These are phyloP conservation scores for Aquilaria yunnanensis DNA, from an alignment of 345 rosid species.

Conservation along the genomic window DNA sequence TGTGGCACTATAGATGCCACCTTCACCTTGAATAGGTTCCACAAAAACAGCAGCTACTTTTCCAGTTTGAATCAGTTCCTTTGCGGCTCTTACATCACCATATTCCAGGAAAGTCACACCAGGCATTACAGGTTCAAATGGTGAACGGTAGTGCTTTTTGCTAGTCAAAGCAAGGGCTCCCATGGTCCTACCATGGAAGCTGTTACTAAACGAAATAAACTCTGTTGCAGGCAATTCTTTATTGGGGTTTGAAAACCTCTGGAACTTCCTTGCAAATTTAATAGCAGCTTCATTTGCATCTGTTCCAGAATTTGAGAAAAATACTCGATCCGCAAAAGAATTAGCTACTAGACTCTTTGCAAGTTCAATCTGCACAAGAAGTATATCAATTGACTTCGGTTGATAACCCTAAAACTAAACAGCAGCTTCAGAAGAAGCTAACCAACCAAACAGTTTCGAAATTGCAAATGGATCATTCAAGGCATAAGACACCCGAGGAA, in stretches of 20 bases:
- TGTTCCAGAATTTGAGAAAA: conserved; percentile 83
- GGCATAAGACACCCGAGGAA: not conserved
- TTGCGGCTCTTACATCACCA: conserved; percentile 63
- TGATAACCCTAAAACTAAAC: no score
- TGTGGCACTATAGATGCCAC: conserved; percentile 78
- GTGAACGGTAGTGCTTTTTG: conserved; percentile 76
- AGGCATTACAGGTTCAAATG: conserved; percentile 98
- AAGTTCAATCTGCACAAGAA: conserved; percentile 55
- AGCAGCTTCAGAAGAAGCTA: no score
- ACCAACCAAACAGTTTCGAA: no score
- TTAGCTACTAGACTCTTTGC: conserved; percentile 65
- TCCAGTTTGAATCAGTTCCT: conserved; percentile 39
- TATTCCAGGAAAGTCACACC: conserved; percentile 87
- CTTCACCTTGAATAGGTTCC: conserved; percentile 98
- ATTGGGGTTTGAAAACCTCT: conserved; percentile 53
- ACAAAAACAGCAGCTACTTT: conserved; percentile 86
- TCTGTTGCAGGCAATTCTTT: conserved; percentile 45
- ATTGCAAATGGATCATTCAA: not conserved
- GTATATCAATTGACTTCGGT: not conserved
- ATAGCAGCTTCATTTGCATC: conserved; percentile 99
- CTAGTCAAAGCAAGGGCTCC: conserved; percentile 94
- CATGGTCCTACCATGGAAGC: conserved; percentile 96
- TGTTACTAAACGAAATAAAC: conserved; percentile 66
- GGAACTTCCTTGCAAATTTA: conserved; percentile 85
- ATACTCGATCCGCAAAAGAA: conserved; percentile 83